phyloP scores from a whole-genome alignment of 108 stramenopile species.

The Asterionellopsis glacialis region DNA sequence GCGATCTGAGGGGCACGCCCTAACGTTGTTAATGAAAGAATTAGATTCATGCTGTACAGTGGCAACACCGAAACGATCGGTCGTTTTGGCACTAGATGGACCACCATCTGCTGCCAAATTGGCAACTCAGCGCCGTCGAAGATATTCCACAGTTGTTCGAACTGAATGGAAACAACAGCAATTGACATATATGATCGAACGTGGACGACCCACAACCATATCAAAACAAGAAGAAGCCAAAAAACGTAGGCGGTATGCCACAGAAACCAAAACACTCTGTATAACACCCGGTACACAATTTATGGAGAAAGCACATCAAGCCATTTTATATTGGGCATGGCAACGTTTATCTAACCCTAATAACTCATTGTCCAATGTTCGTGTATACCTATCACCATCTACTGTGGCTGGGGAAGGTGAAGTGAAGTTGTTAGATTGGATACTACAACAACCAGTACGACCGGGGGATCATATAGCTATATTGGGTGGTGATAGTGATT shows the following conservation, averaged over 20 bases:
- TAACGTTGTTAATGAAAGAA: conserved; percentile 58
- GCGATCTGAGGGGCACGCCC: conserved; percentile 39
- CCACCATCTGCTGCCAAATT: conserved; percentile 80
- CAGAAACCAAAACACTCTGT: conserved; percentile 36
- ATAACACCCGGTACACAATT: conserved; percentile 79
- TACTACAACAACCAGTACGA: conserved; percentile 27
- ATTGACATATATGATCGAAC: conserved; percentile 26
- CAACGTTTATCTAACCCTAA: conserved; percentile 38
- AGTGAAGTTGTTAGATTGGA: conserved; percentile 85
- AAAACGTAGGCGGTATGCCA: conserved; percentile 4
- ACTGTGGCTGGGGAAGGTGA: conserved; percentile 87
- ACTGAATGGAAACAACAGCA: conserved; percentile 41
- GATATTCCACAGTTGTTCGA: conserved; percentile 35
- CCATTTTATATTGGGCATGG: conserved; percentile 88
- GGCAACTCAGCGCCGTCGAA: conserved; percentile 68
- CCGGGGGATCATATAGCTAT: conserved; percentile 63
- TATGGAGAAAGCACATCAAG: conserved; percentile 59
- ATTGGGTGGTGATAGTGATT: conserved; percentile 84
- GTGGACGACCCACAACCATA: conserved; percentile 18
- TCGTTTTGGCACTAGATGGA: conserved; percentile 85
- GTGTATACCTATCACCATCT: conserved; percentile 71
- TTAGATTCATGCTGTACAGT: conserved; percentile 44
- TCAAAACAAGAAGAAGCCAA: conserved; percentile 24
- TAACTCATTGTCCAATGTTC: conserved; percentile 29
- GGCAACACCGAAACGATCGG: conserved; percentile 56